These are phyloP conservation scores for Torulaspora indica DNA, from an alignment of 805 yeast species.

Conservation along the genomic window DNA sequence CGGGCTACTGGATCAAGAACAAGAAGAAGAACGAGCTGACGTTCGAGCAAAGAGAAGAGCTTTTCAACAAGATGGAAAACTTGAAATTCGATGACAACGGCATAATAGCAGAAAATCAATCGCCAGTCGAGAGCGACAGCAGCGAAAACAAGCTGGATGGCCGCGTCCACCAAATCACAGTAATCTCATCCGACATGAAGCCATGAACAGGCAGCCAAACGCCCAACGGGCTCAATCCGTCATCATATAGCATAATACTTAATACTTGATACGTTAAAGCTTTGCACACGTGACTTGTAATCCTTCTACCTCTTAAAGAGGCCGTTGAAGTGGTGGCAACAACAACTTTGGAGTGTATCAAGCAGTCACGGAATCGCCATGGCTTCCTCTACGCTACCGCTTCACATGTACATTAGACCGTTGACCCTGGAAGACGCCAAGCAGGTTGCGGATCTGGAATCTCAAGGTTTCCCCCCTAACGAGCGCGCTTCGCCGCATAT, in stretches of 20 bases:
- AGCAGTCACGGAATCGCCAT: neutral
- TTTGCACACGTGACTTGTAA: neutral
- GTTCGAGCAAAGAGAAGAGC: constrained; percentile 46
- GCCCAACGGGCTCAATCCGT: no score
- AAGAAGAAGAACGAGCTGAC: constrained; percentile 58
- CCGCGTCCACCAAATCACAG: neutral
- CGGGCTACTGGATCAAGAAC: constrained; percentile 65
- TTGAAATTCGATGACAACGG: constrained; percentile 39
- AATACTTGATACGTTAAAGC: neutral
- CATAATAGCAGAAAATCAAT: constrained; percentile 14
- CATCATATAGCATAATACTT: no score
- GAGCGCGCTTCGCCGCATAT: constrained; percentile 69
- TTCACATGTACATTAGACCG: constrained; percentile 69
- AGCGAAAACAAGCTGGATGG: neutral
- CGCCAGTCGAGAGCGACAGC: neutral
- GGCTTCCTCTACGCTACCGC: constrained; percentile 43
- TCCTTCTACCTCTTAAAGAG: no score
- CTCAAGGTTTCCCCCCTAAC: constrained; percentile 58
- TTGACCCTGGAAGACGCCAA: constrained; percentile 68
- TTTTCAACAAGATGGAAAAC: constrained; percentile 45
- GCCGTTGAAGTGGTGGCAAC: neutral
- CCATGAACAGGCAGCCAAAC: neutral
- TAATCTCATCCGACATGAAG: neutral
- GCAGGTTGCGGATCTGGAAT: constrained; percentile 58
- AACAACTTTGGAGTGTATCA: neutral